Conservation (phyloP, 805 yeast species). For the Jamesozyma piceae region DNA sequence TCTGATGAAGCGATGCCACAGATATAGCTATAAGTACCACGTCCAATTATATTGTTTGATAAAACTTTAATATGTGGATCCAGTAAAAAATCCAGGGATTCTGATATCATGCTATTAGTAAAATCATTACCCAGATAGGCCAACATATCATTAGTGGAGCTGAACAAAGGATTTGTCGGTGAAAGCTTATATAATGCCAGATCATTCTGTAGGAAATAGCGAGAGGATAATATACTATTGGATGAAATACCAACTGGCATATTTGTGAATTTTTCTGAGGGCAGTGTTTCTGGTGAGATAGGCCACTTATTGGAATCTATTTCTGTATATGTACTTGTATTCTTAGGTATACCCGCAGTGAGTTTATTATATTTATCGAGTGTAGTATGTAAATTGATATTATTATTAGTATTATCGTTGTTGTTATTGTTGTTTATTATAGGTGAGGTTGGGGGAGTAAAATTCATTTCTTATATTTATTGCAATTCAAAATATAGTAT, state of each 20-base stretch:
- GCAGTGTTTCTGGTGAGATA: not conserved
- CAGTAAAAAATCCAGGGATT: slow-evolving; percentile 7
- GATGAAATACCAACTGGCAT: not conserved
- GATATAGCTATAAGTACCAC: slow-evolving; percentile 12
- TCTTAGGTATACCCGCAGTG: not conserved
- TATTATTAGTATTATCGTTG: too few species aligned
- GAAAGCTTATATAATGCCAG: not conserved
- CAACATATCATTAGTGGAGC: not conserved
- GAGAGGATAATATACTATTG: not conserved
- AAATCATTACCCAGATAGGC: not conserved
- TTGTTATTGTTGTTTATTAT: not conserved
- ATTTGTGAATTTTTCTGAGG: not conserved
- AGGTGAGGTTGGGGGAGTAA: slow-evolving; percentile 4
- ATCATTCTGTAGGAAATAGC: not conserved
- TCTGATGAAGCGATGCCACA: not conserved
- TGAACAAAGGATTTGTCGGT: slow-evolving; percentile 1
- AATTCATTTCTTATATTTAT: not conserved
- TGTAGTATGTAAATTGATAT: too few species aligned
- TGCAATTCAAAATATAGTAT: not conserved
- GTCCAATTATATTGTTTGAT: slow-evolving; percentile 6
- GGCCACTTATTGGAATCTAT: not conserved
- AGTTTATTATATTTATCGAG: too few species aligned
- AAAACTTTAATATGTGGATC: slow-evolving; percentile 4
- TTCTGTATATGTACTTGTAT: not conserved
- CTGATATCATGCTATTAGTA: not conserved